Conservation (phyloP, 345 rosid genomes). For the Odontarrhena argentea region DNA sequence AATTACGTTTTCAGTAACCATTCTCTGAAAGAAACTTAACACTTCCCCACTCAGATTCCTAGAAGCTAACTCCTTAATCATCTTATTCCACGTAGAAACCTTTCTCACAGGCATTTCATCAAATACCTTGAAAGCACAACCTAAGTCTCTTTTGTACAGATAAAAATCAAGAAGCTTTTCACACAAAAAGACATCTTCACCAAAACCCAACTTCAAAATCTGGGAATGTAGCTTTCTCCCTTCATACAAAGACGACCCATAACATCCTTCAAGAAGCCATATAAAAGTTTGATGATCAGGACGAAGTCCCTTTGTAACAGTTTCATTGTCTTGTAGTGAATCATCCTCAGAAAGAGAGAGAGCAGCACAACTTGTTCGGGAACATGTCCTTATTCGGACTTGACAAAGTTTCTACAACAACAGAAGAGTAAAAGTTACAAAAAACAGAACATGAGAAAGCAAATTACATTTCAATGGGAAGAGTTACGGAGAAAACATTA, state of each 20-base stretch:
- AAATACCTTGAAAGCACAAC: conserved; percentile 54
- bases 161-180: conserved; percentile 57
- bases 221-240: conserved; percentile 61
- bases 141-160: conserved; percentile 46
- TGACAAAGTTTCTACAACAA: conserved; percentile 41
- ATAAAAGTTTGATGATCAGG: conserved; percentile 57
- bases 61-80: conserved; percentile 49
- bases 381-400: conserved; percentile 40
- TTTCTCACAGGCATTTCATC: conserved; percentile 69
- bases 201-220: conserved; percentile 64
- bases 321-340: conserved; percentile 35
- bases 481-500: conserved; percentile 24
- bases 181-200: conserved; percentile 42
- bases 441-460: conserved; percentile 1
- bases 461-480: conserved; percentile 9
- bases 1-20: conserved; percentile 48
- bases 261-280: conserved; percentile 58
- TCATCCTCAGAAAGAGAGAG: conserved; percentile 42
- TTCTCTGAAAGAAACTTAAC: conserved; percentile 43
- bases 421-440: not conserved
- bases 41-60: conserved; percentile 45
- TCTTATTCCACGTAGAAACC: conserved; percentile 55
- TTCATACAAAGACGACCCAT: conserved; percentile 50
- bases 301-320: conserved; percentile 38
- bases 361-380: conserved; percentile 35